phyloP scores from a whole-genome alignment of 2,329 filamentous ascomycete genomes.

The Fusarium drepaniforme region DNA sequence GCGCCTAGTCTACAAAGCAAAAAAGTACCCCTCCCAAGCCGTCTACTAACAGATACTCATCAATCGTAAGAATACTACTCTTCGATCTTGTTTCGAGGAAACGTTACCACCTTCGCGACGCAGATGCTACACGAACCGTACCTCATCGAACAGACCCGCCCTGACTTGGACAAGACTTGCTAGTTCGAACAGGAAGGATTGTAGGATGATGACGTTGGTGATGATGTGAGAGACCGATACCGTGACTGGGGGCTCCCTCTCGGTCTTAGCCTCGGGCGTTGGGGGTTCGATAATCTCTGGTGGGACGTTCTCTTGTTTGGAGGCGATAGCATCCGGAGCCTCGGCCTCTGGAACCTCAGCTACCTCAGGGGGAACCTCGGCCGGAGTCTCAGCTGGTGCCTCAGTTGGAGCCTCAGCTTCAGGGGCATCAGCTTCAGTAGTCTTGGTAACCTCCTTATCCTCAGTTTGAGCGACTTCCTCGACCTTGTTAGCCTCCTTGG shows the following conservation, averaged over 20 bases:
- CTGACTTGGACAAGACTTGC: constrained; percentile 81
- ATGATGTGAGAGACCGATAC: constrained; percentile 82
- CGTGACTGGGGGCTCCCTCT: constrained; percentile 48
- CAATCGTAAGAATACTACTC: constrained; percentile 39
- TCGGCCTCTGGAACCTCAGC: neutral
- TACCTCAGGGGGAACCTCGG: neutral
- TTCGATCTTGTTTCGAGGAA: constrained; percentile 19
- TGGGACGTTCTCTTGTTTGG: constrained; percentile 19
- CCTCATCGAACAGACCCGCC: constrained; percentile 81
- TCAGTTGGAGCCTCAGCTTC: neutral
- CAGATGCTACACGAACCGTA: constrained; percentile 65
- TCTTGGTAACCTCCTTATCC: neutral
- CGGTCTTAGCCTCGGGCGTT: constrained; percentile 29
- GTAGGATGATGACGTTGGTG: constrained; percentile 83
- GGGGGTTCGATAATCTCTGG: constrained; percentile 29
- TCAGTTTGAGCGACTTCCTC: neutral
- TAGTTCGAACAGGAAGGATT: constrained; percentile 84
- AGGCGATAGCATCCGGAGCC: neutral
- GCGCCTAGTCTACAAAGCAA: constrained; percentile 33
- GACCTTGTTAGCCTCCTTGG: neutral
- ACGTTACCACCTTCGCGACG: neutral
- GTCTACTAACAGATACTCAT: constrained; percentile 39
- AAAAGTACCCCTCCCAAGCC: constrained; percentile 20
- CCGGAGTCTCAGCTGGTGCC: neutral
- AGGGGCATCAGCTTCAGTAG: neutral